These are phyloP conservation scores for Trichoderma sp. DNA, from an alignment of 2,329 filamentous ascomycete species.

Conservation along the genomic window DNA sequence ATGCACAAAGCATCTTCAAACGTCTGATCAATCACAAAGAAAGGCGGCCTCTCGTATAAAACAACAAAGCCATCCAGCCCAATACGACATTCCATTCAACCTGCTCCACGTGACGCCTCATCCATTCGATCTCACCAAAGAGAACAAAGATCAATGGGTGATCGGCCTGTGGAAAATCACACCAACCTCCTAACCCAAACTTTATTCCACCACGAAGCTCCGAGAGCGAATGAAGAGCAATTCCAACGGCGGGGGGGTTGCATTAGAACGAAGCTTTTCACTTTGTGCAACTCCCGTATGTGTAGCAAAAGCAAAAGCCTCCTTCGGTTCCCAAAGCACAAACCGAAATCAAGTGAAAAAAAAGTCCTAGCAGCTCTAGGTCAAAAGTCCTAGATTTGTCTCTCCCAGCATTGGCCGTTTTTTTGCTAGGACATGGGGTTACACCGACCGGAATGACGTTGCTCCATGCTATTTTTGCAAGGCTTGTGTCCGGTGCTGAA, in stretches of 20 bases:
- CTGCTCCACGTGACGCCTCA: background rate
- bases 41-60: background rate
- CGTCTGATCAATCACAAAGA: background rate
- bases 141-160: background rate
- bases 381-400: slow-evolving; percentile 4
- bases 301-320: background rate
- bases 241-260: background rate
- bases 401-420: background rate
- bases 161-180: background rate
- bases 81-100: background rate
- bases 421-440: slow-evolving; percentile 4
- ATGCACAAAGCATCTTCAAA: background rate
- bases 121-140: background rate
- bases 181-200: background rate
- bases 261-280: background rate
- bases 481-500: background rate
- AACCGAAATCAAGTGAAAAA: background rate
- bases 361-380: slow-evolving; percentile 11
- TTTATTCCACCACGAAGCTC: slow-evolving; percentile 1
- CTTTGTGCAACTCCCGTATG: background rate
- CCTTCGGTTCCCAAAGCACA: background rate
- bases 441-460: slow-evolving; percentile 9
- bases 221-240: background rate
- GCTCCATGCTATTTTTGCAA: background rate
- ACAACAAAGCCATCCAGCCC: background rate